These are phyloP conservation scores for Malassezia japonica DNA, from an alignment of 1,284 basidiomycete species.

Conservation along the genomic window DNA sequence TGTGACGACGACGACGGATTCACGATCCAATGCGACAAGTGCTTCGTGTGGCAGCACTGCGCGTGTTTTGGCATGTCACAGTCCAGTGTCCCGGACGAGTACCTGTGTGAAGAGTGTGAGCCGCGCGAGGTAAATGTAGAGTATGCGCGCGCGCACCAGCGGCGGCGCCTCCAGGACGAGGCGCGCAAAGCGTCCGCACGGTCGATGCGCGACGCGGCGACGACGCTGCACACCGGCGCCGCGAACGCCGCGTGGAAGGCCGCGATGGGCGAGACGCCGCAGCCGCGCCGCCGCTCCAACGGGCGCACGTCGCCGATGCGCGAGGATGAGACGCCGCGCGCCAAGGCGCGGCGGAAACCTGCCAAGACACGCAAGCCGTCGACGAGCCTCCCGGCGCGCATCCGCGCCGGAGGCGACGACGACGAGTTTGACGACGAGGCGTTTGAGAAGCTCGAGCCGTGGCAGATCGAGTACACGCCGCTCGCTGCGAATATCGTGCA, in stretches of 20 bases:
- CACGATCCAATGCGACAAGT: conserved; percentile 81
- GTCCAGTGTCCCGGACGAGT: conserved; percentile 60
- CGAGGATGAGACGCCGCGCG: conserved; percentile 12
- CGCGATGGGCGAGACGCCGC: neutral
- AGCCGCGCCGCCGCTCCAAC: neutral
- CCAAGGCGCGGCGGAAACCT: conserved; percentile 13
- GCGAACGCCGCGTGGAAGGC: conserved; percentile 10
- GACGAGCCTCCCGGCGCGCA: conserved; percentile 16
- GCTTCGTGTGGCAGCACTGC: conserved; percentile 80
- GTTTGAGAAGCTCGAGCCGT: conserved; percentile 38
- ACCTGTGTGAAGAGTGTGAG: conserved; percentile 50
- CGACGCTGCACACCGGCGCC: neutral
- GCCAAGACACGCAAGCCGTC: conserved; percentile 21
- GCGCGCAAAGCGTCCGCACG: conserved; percentile 22
- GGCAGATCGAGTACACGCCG: conserved; percentile 44
- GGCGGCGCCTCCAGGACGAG: conserved; percentile 37
- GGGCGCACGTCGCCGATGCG: neutral
- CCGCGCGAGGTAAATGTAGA: conserved; percentile 39
- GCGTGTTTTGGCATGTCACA: conserved; percentile 61
- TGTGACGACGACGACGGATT: conserved; percentile 73
- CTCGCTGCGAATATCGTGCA: conserved; percentile 31
- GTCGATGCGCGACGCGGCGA: neutral
- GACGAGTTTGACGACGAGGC: conserved; percentile 24
- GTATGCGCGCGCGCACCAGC: conserved; percentile 38
- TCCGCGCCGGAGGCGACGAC: conserved; percentile 4